Percentiles rank a stretch among this genome's conserved stretches.
Evolutionary conservation across 2,329 filamentous ascomycete species (phyloP).

Genomic region (Cladosporium sp.): DNA sequence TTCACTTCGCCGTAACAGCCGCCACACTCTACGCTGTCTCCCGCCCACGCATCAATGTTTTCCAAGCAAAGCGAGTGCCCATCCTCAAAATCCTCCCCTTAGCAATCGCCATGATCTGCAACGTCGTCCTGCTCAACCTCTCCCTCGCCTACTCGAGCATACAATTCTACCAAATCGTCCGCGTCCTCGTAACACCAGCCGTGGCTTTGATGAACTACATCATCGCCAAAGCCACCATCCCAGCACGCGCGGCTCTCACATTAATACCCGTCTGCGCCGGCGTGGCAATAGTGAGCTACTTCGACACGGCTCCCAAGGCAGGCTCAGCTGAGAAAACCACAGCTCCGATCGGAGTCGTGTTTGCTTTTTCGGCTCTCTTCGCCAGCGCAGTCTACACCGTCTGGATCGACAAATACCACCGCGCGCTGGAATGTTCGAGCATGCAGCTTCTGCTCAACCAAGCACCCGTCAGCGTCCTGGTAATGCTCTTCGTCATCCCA

Average conservation of each 20-base stretch:
- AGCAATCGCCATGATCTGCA: slow-evolving; percentile 62
- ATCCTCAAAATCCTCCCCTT: slow-evolving; percentile 58
- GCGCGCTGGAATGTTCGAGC: slow-evolving; percentile 60
- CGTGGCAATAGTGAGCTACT: slow-evolving; percentile 63
- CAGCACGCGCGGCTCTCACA: slow-evolving; percentile 49
- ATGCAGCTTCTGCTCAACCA: slow-evolving; percentile 68
- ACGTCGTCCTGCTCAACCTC: slow-evolving; percentile 64
- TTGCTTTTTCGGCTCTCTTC: slow-evolving; percentile 60
- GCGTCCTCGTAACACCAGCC: slow-evolving; percentile 61
- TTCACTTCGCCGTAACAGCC: slow-evolving; percentile 65
- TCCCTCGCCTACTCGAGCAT: slow-evolving; percentile 64
- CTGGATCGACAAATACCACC: slow-evolving; percentile 63
- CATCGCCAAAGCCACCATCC: slow-evolving; percentile 55
- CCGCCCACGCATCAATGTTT: slow-evolving; percentile 54
- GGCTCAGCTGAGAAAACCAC: slow-evolving; percentile 51
- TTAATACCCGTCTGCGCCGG: slow-evolving; percentile 58
- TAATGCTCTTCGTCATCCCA: slow-evolving; percentile 62
- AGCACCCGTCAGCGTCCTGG: slow-evolving; percentile 56
- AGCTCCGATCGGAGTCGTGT: slow-evolving; percentile 55
- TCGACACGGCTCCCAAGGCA: slow-evolving; percentile 48
- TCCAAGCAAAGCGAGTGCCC: slow-evolving; percentile 52
- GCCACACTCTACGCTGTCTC: slow-evolving; percentile 59
- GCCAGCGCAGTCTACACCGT: slow-evolving; percentile 65
- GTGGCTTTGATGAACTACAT: slow-evolving; percentile 62
- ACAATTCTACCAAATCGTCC: slow-evolving; percentile 65